Base-by-base conservation (phyloP, 352 stramenopile species). In the Blastocystis sp. region DNA sequence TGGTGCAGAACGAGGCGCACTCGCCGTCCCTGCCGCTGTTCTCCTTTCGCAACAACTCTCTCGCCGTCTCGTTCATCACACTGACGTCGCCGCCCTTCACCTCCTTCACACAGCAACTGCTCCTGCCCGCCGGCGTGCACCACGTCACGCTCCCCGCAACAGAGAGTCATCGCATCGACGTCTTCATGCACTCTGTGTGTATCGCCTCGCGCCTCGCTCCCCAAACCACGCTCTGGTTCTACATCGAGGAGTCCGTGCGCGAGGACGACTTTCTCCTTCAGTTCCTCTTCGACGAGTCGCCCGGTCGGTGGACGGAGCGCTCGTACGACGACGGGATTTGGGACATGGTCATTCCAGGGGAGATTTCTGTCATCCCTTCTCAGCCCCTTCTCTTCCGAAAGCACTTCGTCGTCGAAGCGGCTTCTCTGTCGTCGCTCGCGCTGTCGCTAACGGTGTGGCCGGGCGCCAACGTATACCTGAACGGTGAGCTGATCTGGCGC, bases 311-410 rank as follows among this genome's bases (percentile, higher is more conserved):
- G 74, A 67, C 35, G 21, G 12, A 26, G 1, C 45, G 19, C 4
- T 10, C 12, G 24, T 85, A 69, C 37, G 74, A 85, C 21, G 74
- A 85, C 45, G 55, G 45, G 3, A 45, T 31, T 2, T 85, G 74
- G 74, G 26, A 55, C 0, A 6, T 16, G 6, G 45, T 16, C 45
- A 16, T 19, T 6, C 45, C 45, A 16, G 45, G 45, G 6, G 45
- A 55, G 0, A 0, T 55, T 16, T 6, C 45, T 55, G 9, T 55
- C 45, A 16, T 19, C 45, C 9, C 45, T 55, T 6, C 9, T 19
- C 9, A 6, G 45, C 45, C 45, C 45, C 16, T 55, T 16, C 45
- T 55, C 45, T 55, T 69, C 45, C 74, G 74, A 31, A 67, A 67
- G n/a, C 74, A 85, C 33, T 85, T 85, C 51, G 26, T 13, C 13